Conservation (phyloP, 257 asterid species). For the Fraxinus anomala region DNA sequence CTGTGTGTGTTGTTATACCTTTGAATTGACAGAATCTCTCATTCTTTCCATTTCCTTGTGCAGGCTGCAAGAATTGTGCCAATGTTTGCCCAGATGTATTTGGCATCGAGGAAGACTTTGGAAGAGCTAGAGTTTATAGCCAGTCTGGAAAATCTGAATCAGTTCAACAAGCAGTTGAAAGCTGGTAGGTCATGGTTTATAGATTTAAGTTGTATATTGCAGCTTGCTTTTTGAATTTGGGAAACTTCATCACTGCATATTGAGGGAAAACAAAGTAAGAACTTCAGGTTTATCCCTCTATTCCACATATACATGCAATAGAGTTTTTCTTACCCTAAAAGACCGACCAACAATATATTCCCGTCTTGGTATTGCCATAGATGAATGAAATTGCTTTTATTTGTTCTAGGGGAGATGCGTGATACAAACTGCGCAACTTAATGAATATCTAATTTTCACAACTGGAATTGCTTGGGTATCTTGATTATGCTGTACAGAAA, state of each 20-base stretch:
- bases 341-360: no score
- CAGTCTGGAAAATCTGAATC: slow-evolving; percentile 65
- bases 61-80: slow-evolving; percentile 97
- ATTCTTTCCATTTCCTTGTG: not conserved
- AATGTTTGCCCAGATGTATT: slow-evolving; percentile 78
- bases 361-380: not conserved
- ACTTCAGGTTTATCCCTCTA: not conserved
- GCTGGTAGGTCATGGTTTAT: slow-evolving; percentile 61
- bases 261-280: not conserved
- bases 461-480: no score
- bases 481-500: not conserved
- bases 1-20: not conserved
- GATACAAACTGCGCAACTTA: not conserved
- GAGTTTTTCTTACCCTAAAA: not conserved
- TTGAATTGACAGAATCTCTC: not conserved
- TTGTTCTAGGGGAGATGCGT: not conserved
- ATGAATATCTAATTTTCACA: not conserved
- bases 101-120: slow-evolving; percentile 90
- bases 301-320: not conserved
- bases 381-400: not conserved
- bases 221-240: not conserved
- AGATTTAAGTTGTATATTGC: not conserved
- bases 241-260: not conserved
- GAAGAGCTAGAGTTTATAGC: slow-evolving; percentile 90
- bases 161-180: slow-evolving; percentile 88